A percentile compares a stretch with the other conserved stretches of the same genome.
These are phyloP conservation scores for Trypanosoma melophagium DNA, from an alignment of 208 protist species.

Conservation along the genomic window DNA sequence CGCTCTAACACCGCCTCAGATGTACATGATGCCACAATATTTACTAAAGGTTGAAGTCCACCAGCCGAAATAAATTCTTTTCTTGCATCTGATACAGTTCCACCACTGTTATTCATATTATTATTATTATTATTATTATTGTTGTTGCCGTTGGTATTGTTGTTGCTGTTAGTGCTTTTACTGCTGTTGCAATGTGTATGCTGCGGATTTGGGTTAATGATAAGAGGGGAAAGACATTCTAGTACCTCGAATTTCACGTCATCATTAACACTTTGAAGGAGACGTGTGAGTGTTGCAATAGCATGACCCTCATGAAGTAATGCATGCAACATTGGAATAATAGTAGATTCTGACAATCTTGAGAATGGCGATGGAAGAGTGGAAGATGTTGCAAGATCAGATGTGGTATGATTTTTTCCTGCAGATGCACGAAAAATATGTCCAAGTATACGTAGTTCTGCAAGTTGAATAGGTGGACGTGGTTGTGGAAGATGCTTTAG, in stretches of 20 bases:
- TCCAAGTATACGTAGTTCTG: constrained; percentile 64
- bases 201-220: no score
- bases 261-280: constrained; percentile 91
- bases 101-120: constrained; percentile 10
- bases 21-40: constrained; percentile 81
- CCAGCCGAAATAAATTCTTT: constrained; percentile 66
- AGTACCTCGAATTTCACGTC: constrained; percentile 89
- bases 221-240: constrained; percentile 70
- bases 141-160: constrained; percentile 35
- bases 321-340: constrained; percentile 40
- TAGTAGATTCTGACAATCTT: constrained; percentile 35
- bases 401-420: neutral
- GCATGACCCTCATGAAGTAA: constrained; percentile 52
- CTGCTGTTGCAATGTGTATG: constrained; percentile 6
- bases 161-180: constrained; percentile 22
- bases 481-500: constrained; percentile 64
- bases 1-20: constrained; percentile 88
- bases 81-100: constrained; percentile 28
- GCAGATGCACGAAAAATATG: constrained; percentile 62
- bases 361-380: constrained; percentile 10
- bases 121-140: constrained; percentile 12
- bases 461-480: constrained; percentile 75
- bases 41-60: constrained; percentile 83
- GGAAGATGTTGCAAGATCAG: constrained; percentile 1
- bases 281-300: constrained; percentile 49